Percentiles rank a stretch among this genome's conserved stretches.
Conservation (phyloP, 805 yeast genomes). For the Maudiozyma barnettii region DNA sequence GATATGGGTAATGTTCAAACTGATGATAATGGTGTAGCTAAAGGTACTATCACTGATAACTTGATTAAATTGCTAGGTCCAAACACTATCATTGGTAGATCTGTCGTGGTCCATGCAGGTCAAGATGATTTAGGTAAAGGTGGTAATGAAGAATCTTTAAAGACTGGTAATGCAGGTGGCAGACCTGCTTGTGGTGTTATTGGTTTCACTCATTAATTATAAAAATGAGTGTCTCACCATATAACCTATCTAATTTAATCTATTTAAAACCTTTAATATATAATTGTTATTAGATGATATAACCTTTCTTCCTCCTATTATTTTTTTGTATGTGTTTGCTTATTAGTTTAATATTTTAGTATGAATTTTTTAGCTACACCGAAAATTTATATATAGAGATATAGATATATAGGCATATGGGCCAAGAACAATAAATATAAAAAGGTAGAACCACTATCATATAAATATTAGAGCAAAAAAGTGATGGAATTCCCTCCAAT, state of each 20-base stretch:
- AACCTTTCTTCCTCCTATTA: no score
- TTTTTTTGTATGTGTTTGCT: no score
- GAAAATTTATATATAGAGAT: no score
- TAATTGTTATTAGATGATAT: no score
- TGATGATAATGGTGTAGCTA: conserved; percentile 81
- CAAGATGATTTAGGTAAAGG: conserved; percentile 92
- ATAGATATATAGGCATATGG: no score
- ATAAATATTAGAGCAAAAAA: background rate
- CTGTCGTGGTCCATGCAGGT: conserved; percentile 90
- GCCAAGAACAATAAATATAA: no score
- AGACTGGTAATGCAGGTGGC: conserved; percentile 96
- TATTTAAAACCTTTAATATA: no score
- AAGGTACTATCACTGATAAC: conserved; percentile 74
- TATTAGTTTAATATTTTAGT: no score
- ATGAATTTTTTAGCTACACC: no score
- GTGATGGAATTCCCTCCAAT: conserved; percentile 36
- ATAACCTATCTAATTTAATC: no score
- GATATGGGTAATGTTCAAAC: conserved; percentile 93
- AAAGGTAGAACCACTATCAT: no score
- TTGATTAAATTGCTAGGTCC: conserved; percentile 77
- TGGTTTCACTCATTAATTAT: conserved; percentile 41
- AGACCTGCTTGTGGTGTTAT: conserved; percentile 99
- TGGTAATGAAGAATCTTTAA: conserved; percentile 80
- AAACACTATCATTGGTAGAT: conserved; percentile 85
- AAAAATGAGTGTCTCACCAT: no score